Percentiles rank a stretch among this genome's conserved stretches.
Conservation (phyloP, 2,329 filamentous ascomycete species). For the Zymoseptoria passerinii region DNA sequence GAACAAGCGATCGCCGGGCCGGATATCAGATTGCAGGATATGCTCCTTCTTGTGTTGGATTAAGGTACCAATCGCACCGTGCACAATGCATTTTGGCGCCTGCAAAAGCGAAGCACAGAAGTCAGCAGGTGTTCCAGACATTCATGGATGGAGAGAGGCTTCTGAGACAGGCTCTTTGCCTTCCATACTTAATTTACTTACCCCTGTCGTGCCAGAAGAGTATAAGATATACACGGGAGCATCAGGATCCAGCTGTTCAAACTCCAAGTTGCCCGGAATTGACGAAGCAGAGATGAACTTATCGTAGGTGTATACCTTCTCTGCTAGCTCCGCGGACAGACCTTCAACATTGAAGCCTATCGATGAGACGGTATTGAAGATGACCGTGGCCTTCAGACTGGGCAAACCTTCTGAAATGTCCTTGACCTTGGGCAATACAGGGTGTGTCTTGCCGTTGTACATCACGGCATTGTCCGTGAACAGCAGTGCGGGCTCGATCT, state of each 20-base stretch:
- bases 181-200: no score
- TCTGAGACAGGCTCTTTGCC: no score
- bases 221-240: slow-evolving; percentile 93
- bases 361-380: slow-evolving; percentile 58
- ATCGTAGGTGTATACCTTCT: slow-evolving; percentile 17
- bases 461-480: slow-evolving; percentile 82
- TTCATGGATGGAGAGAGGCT: no score
- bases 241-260: slow-evolving; percentile 71
- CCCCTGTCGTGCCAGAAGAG: slow-evolving; percentile 77
- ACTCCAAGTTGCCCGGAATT: slow-evolving; percentile 33
- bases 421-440: slow-evolving; percentile 68
- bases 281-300: slow-evolving; percentile 35
- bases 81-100: slow-evolving; percentile 85
- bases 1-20: slow-evolving; percentile 64
- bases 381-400: slow-evolving; percentile 60
- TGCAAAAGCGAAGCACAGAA: no score
- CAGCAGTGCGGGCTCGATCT: slow-evolving; percentile 74
- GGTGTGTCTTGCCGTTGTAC: slow-evolving; percentile 86
- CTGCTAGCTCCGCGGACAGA: slow-evolving; percentile 5
- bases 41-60: slow-evolving; percentile 98
- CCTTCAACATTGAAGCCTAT: slow-evolving; percentile 31
- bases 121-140: no score
- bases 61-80: slow-evolving; percentile 80
- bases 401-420: slow-evolving; percentile 63
- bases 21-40: slow-evolving; percentile 74